Base-by-base conservation (phyloP, 352 stramenopile species). In the Pythium apleroticum region DNA sequence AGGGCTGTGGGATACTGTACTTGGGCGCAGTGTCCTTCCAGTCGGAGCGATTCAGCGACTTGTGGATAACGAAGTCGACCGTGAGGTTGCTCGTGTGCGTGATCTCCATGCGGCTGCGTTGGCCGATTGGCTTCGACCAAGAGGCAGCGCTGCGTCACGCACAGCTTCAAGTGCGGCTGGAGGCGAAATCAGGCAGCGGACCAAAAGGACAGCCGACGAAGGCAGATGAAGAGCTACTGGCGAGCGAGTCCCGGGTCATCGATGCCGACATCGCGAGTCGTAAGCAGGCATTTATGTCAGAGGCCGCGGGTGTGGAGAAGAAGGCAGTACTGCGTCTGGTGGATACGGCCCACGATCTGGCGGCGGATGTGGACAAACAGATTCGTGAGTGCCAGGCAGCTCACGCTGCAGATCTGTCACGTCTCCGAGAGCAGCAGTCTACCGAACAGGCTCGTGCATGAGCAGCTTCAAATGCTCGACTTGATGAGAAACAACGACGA, bases 101-200 rank as follows among this genome's bases (percentile, higher is more conserved):
- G 22, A 46, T 20, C 10, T 35, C 1, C 57, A 64, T 10, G 45
- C 25, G 3, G 22, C 14, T 12, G 27, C 28, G 3, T 14, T 33
- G n/a, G 27, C 24, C 0, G 52, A 43, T 14, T 45, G 53, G 4
- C 22, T 69, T 66, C 24, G 60, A 60, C 9, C 11, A 17, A 11
- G 60, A 66, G 19, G 50, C 60, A 3, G 50, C 60, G 33, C 45
- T 33, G 39, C 57, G 33, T 2, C 57, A 57, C 33, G 57, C 43
- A 9, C 45, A 37, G 33, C 30, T 64, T 20, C 30, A 33, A 17
- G 10, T 27, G 8, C 19, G 57, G n/a, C 19, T 57, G 10, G 22
- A 48, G 3, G 52, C 52, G 10, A 41, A 24, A n/a, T 10, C 27
- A 20, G 14, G 5, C 30, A 33, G 30, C 30, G 30, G 30, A 33